Base-by-base conservation (phyloP, 441 rosid genomes). In the Jatropha multifida region DNA sequence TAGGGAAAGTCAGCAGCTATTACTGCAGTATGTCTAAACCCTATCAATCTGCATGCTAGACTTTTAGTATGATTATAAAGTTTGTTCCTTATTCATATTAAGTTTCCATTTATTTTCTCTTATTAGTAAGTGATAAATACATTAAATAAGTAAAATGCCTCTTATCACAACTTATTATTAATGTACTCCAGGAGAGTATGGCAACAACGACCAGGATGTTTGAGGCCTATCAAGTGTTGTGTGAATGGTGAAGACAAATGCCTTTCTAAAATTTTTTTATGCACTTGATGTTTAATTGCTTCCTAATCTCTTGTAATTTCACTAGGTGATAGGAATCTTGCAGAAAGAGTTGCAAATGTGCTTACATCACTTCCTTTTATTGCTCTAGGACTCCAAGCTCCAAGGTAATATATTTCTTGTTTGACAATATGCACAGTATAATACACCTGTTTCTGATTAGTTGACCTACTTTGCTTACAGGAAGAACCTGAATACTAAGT, bases 361-460 rank as follows among this genome's bases (percentile, higher is more conserved):
- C 78, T 91, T 68, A 96, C 99, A 32, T 96, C 99, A 15, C 88
- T 96, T 80, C 99, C 99, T 77, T 96, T 96, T 84, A 85, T 96
- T 68, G 83, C 81, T 62, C 90, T 96, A 8, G 99, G 99, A 41
- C 72, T 96, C 77, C 97, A 93, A 63, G 89, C 97, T 64, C 99
- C 99, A 23, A 91, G 99, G 99, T 96, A 80, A 44, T 68, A 7
- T 14, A 55, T 32, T 7, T 73, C 67, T 68, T 63, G 41, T 64
- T 38, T 71, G 14, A 72, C 59, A 55, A 41, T 60, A 1, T 69
- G 26, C 17, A 23, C 5, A 56, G n/a, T 20, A 55, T 17, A 41
- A 23, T 49, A 6, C 42, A 61, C 37, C 40, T 23, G 2, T 41
- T 40, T 65, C 64, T 77, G 61, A 76, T 68, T 72, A 17, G 44